These are phyloP conservation scores for Ceratocystis cubensis DNA, from an alignment of 2,329 filamentous ascomycete genomes.

Conservation along the genomic window DNA sequence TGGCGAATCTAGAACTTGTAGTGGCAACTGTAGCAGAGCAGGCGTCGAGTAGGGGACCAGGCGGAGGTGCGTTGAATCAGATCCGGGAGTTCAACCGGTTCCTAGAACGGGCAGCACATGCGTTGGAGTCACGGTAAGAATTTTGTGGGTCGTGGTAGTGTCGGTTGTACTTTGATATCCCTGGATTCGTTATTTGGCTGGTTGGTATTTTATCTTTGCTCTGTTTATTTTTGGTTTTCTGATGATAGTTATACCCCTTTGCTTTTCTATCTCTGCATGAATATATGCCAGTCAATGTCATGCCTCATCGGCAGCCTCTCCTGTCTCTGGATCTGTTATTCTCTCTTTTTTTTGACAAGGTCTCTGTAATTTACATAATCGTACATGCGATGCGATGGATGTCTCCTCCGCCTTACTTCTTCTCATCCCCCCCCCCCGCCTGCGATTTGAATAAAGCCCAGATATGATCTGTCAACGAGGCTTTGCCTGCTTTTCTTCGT, in stretches of 20 bases:
- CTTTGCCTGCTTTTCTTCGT: slow-evolving; percentile 44
- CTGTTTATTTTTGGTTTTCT: slow-evolving; percentile 14
- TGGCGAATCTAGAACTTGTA: slow-evolving; percentile 45
- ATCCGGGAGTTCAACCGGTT: slow-evolving; percentile 52
- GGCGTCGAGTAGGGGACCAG: slow-evolving; percentile 37
- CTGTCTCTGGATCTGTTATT: neutral
- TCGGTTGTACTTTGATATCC: neutral
- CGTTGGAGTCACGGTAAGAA: slow-evolving; percentile 37
- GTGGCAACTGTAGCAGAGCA: slow-evolving; percentile 44
- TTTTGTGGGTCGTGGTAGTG: neutral
- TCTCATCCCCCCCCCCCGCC: neutral
- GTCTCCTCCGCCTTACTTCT: neutral
- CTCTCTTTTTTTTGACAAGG: neutral
- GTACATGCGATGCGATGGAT: neutral
- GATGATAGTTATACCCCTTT: slow-evolving; percentile 16
- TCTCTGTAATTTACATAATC: neutral
- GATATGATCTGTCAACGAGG: slow-evolving; percentile 34
- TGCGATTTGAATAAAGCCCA: slow-evolving; percentile 26
- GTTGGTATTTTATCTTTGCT: neutral
- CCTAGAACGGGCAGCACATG: slow-evolving; percentile 46
- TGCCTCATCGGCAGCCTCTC: neutral
- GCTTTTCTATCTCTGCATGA: slow-evolving; percentile 2
- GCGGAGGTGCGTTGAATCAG: slow-evolving; percentile 43
- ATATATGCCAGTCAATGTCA: neutral
- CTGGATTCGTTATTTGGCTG: neutral